phyloP scores from a whole-genome alignment of 1,284 basidiomycete genomes.

The Hymenochaete sp. region DNA sequence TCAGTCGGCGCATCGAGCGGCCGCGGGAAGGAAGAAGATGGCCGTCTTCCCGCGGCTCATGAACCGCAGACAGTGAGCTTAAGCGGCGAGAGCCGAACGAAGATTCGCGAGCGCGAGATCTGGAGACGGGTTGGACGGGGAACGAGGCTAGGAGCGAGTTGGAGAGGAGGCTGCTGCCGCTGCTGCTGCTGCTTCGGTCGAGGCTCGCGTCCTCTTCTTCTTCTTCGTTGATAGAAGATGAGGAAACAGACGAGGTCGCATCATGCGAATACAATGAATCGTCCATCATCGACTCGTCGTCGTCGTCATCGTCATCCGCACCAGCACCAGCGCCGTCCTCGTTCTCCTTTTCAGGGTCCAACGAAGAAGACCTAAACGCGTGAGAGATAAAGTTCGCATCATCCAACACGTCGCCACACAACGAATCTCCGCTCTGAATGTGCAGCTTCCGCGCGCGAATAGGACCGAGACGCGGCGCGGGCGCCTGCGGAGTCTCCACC shows the following conservation, averaged over 20 bases:
- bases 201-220: slow-evolving; percentile 9
- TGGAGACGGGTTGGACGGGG: slow-evolving; percentile 8
- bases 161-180: slow-evolving; percentile 2
- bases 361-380: slow-evolving; percentile 11
- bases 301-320: slow-evolving; percentile 6
- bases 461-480: neutral
- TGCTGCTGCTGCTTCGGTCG: no score
- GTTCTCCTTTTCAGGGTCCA: slow-evolving; percentile 13
- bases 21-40: no score
- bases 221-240: slow-evolving; percentile 7
- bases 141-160: slow-evolving; percentile 9
- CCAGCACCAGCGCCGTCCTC: neutral
- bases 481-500: neutral
- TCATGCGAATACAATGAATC: slow-evolving; percentile 11
- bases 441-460: slow-evolving; percentile 13
- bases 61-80: no score
- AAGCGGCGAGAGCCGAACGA: no score
- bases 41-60: no score
- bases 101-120: no score
- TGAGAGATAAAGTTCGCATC: slow-evolving; percentile 15
- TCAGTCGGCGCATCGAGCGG: slow-evolving; percentile 4
- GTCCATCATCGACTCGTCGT: slow-evolving; percentile 5
- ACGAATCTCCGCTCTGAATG: slow-evolving; percentile 10
- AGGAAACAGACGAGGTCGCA: slow-evolving; percentile 13
- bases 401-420: slow-evolving; percentile 9